Conservation (phyloP, 2,329 filamentous ascomycete genomes). For the Fusarium compactum region DNA sequence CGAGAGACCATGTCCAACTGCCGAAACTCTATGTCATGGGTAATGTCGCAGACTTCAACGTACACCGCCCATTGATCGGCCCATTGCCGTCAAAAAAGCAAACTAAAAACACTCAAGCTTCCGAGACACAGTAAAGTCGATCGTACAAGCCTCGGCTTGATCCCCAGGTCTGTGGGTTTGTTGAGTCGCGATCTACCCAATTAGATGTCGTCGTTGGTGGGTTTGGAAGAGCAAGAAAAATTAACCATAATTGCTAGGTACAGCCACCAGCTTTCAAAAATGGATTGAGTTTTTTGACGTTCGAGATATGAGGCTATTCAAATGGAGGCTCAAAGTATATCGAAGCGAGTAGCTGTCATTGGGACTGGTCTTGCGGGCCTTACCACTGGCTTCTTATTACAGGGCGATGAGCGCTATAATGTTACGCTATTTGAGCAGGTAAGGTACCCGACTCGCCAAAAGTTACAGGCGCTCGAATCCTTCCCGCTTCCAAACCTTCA, state of each 20-base stretch:
- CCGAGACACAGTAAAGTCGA: background rate
- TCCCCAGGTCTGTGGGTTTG: background rate
- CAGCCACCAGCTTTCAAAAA: background rate
- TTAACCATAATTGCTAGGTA: background rate
- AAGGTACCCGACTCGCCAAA: background rate
- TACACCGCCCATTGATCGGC: background rate
- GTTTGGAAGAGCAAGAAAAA: background rate
- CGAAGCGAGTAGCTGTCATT: constrained; percentile 49
- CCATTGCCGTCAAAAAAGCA: background rate
- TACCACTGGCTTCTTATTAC: constrained; percentile 52
- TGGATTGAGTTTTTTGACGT: background rate
- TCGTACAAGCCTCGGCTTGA: background rate
- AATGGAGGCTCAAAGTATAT: background rate
- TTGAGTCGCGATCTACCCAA: constrained; percentile 5
- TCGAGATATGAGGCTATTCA: background rate
- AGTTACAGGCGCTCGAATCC: background rate
- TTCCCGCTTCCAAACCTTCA: background rate
- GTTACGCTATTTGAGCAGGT: constrained; percentile 57
- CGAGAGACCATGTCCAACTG: background rate
- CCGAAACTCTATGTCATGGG: background rate
- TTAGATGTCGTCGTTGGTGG: background rate
- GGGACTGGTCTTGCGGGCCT: constrained; percentile 56
- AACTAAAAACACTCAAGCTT: background rate
- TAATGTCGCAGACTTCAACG: background rate
- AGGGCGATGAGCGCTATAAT: constrained; percentile 50